Evolutionary conservation across 2,329 filamentous ascomycete genomes (phyloP).

Genomic region (Penicillium sp.): DNA sequence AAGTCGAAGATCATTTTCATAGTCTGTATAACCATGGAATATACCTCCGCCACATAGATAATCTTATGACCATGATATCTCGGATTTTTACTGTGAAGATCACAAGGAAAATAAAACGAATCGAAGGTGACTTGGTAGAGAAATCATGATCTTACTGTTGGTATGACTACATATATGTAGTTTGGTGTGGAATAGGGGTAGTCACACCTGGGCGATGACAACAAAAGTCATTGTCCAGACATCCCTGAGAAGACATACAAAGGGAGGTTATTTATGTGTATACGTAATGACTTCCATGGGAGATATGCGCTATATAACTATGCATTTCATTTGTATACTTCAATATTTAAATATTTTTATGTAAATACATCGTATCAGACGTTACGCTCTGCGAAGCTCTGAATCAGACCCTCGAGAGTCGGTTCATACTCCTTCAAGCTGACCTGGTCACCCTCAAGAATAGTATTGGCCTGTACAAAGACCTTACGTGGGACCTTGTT

Average conservation of each 20-base stretch:
- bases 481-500: constrained; percentile 63
- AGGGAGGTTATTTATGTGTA: not conserved
- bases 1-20: not conserved
- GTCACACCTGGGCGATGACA: not conserved
- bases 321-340: not conserved
- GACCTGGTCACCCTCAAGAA: constrained; percentile 67
- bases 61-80: not conserved
- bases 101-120: no score
- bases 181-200: not conserved
- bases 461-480: constrained; percentile 91
- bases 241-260: not conserved
- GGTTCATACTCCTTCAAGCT: constrained; percentile 82
- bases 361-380: constrained; percentile 28
- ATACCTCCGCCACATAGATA: not conserved
- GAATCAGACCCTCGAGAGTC: constrained; percentile 73
- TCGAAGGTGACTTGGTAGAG: not conserved
- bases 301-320: not conserved
- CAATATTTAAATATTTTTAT: not conserved
- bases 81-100: no score
- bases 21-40: not conserved
- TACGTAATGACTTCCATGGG: not conserved
- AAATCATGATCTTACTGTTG: no score
- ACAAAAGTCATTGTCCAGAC: not conserved
- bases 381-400: constrained; percentile 69
- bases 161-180: no score